Percentiles rank a stretch among this genome's conserved stretches.
phyloP scores from a whole-genome alignment of 116 monocot genomes.

The Papilionanthe hybrid region DNA sequence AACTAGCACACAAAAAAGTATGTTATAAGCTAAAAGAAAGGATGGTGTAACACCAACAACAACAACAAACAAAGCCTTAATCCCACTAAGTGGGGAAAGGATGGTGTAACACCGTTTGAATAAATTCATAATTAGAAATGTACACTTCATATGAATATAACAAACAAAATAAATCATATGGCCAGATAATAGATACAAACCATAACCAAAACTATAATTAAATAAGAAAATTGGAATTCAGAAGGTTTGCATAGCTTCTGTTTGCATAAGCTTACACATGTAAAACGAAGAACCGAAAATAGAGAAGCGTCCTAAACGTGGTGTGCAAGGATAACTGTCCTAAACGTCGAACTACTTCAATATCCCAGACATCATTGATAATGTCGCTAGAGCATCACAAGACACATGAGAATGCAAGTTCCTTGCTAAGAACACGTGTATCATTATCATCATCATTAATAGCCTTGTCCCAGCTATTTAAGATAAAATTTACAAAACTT shows the following conservation, averaged over 20 bases:
- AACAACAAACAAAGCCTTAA: background rate
- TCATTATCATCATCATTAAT: background rate
- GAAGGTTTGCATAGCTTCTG: background rate
- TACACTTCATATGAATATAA: background rate
- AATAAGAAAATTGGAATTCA: background rate
- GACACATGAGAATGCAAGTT: background rate
- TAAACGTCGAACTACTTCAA: background rate
- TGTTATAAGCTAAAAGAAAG: background rate
- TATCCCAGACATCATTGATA: background rate
- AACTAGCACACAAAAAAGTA: background rate
- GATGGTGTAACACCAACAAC: background rate
- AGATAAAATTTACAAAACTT: background rate
- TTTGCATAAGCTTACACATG: background rate
- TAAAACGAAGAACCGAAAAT: background rate
- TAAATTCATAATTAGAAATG: background rate
- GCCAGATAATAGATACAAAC: background rate
- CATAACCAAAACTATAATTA: background rate
- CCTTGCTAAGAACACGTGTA: background rate
- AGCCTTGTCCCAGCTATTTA: background rate
- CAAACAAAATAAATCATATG: constrained; percentile 1
- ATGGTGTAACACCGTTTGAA: too few relatives aligned
- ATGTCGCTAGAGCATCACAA: background rate
- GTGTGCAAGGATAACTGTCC: background rate
- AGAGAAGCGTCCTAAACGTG: background rate
- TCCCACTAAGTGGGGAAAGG: too few relatives aligned